Evolutionary conservation across 2,329 filamentous ascomycete species (phyloP).

Genomic region (Exophiala oligosperma): DNA sequence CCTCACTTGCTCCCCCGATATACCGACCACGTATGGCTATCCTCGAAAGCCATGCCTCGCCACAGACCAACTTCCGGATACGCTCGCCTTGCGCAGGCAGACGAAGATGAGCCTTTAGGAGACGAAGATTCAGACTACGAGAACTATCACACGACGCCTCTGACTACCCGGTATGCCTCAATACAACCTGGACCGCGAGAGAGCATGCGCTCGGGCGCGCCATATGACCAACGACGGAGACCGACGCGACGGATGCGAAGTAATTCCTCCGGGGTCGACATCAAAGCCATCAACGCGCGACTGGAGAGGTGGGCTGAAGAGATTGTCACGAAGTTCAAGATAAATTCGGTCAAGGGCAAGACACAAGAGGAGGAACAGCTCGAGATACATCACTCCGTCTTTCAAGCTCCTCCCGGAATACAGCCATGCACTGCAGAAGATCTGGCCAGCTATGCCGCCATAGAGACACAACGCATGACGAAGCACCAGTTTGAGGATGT

Average conservation of each 20-base stretch:
- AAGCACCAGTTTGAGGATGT: slow-evolving; percentile 81
- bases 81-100: slow-evolving; percentile 79
- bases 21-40: neutral
- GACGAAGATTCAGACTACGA: slow-evolving; percentile 69
- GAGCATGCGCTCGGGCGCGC: slow-evolving; percentile 56
- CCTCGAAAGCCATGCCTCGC: slow-evolving; percentile 58
- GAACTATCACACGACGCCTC: slow-evolving; percentile 53
- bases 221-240: slow-evolving; percentile 40
- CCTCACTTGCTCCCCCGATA: neutral
- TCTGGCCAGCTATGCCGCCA: slow-evolving; percentile 57
- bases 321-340: slow-evolving; percentile 96
- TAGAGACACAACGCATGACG: slow-evolving; percentile 66
- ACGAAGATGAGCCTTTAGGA: slow-evolving; percentile 61
- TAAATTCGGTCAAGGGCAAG: slow-evolving; percentile 71
- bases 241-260: slow-evolving; percentile 60
- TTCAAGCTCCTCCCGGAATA: slow-evolving; percentile 86
- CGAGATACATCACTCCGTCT: slow-evolving; percentile 97
- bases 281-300: slow-evolving; percentile 96
- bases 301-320: slow-evolving; percentile 97
- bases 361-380: slow-evolving; percentile 78
- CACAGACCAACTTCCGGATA: slow-evolving; percentile 76
- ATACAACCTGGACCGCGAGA: slow-evolving; percentile 64
- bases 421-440: slow-evolving; percentile 75
- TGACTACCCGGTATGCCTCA: slow-evolving; percentile 65
- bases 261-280: slow-evolving; percentile 84